Evolutionary conservation across 129 eudicot genomes (phyloP).

Genomic region (Helichrysum umbraculigerum): DNA sequence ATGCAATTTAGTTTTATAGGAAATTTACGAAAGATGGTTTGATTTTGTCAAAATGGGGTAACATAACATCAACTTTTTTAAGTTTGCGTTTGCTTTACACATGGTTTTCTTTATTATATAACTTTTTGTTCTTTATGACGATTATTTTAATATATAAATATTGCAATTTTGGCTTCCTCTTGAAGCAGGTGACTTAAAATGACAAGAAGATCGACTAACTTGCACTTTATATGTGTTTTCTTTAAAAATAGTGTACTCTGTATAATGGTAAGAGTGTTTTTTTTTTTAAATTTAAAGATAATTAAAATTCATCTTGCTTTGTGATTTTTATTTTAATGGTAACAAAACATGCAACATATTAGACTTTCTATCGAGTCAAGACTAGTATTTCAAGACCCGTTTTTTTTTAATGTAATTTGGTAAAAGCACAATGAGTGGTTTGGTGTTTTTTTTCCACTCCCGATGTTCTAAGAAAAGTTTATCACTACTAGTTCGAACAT

Average conservation of each 20-base stretch:
- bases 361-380: no score
- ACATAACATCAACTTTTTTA: not conserved
- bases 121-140: not conserved
- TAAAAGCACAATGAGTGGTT: no score
- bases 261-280: no score
- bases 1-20: no score
- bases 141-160: not conserved
- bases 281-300: no score
- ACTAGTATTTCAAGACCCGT: no score
- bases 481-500: no score
- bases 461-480: no score
- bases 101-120: conserved; percentile 8
- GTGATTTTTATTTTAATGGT: not conserved
- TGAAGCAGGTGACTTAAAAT: not conserved
- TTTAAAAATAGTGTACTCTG: no score
- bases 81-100: conserved; percentile 16
- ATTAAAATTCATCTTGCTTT: not conserved
- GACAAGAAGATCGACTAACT: not conserved
- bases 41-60: conserved; percentile 19
- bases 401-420: no score
- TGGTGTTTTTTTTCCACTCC: no score
- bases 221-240: no score
- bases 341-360: not conserved
- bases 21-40: not conserved
- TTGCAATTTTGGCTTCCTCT: not conserved